These are phyloP conservation scores for Cyclocybe cylindracea DNA, from an alignment of 768 basidiomycete genomes.

Conservation along the genomic window DNA sequence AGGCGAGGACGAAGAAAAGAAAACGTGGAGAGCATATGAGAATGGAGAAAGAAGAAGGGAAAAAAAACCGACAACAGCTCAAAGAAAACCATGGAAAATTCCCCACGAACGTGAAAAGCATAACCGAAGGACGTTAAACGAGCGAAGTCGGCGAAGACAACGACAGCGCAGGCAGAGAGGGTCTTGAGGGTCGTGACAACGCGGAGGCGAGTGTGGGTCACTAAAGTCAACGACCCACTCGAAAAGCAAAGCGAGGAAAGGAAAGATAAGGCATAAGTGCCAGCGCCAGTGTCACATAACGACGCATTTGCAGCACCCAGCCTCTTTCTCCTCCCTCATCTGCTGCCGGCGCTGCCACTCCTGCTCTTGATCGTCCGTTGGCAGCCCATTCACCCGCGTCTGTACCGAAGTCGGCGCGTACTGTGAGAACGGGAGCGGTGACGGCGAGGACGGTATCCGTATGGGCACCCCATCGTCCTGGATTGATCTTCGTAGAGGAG, in stretches of 20 bases:
- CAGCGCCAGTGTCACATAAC: constrained; percentile 62
- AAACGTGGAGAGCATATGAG: background rate
- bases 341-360: constrained; percentile 29
- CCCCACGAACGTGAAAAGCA: no score
- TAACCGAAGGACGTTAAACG: no score
- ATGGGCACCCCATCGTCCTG: background rate
- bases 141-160: background rate
- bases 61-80: background rate
- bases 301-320: constrained; percentile 80
- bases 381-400: background rate
- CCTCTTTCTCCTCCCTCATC: constrained; percentile 50
- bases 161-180: background rate
- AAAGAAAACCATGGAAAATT: no score
- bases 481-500: constrained; percentile 21
- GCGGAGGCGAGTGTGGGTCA: background rate
- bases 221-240: background rate
- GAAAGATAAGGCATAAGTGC: background rate
- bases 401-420: constrained; percentile 39
- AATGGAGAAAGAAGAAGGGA: background rate
- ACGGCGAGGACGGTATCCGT: constrained; percentile 28
- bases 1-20: background rate
- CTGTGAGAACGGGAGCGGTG: constrained; percentile 55
- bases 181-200: constrained; percentile 1
- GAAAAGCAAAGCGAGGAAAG: background rate
- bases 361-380: constrained; percentile 13